Base-by-base conservation (phyloP, 305 asterid genomes). In the Fraxinus greggii region DNA sequence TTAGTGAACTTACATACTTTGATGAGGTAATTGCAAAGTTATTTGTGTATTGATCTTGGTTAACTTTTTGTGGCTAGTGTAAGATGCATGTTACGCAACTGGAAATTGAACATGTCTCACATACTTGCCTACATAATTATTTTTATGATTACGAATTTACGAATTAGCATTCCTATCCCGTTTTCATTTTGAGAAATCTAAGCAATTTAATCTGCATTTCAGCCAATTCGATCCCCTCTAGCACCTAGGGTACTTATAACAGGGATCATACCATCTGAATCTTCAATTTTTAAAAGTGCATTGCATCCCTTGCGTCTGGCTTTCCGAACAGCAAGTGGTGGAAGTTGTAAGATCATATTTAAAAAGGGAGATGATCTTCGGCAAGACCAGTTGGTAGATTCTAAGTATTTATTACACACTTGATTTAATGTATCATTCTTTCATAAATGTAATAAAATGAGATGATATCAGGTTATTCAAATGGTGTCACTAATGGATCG, bases 401-500 rank as follows among this genome's bases (percentile, higher is more conserved):
- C 82, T 72, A 32, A 40, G 56, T 79, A 12, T 69, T 35, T 38
- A 40, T 45, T 82, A 77, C n/a, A 78, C 24, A 5, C 51, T 65
- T 61, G 72, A 80, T 67, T 48, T 75, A 6, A n/a, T 13, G 28
- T 19, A 32, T 78, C 33, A 63, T 75, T 81, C 79, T 82, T 83
- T 51, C 67, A 17, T 54, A 29, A 77, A 29, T 75, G 73, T 84
- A 81, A 84, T 78, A 26, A 70, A 35, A 77, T 70, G 69, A 67
- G 77, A 75, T 45, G 63, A 76, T 70, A 79, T 72, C 90, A 96
- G 98, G 99, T 96, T 86, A 92, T 96, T 84, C 98, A 96, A 89
- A 94, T 96, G 99, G 98, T 96, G 35, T 89, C 99, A 0, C 90
- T 96, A 80, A 96, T 94, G 99, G 99, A 96, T 83, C 97, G 98